Base-by-base conservation (phyloP, 495 filamentous ascomycete genomes). In the Paragyromitra xinjiangensis region DNA sequence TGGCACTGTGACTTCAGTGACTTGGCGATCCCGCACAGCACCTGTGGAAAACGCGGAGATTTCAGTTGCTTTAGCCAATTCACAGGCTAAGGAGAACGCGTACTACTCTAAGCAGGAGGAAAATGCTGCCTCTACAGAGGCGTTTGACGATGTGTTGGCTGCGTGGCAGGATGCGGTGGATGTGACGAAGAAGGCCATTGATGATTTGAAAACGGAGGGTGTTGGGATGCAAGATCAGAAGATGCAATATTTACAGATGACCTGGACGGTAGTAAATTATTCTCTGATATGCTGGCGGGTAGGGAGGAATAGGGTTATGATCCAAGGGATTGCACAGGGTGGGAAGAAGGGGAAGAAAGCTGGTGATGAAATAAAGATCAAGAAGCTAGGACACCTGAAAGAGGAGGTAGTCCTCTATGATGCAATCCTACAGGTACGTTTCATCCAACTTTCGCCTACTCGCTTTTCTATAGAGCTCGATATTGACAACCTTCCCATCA, bases 91-190 rank as follows among this genome's bases (percentile, higher is more conserved):
- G 24, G 89, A 87, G 63, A 83, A 84, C 34, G 77, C 58, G 11
- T 77, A 82, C 58, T 78, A 83, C 40, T 80, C 82, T 44, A 85
- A 86, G 24, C 88, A 86, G 78, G 63, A 65, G 7, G 80, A 79
- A 37, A 88, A 89, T 37, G 88, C 88, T 79, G 89, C 61, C 39
- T 80, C 81, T 26, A 69, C 94, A 14, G 91, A 92, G 5, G 94
- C 93, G 1, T 99, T 97, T 81, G 96, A 99, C 78, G 92, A 92
- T 73, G 90, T 97, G 29, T 90, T 99, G 51, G 92, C 91, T 72
- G 90, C 94, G 14, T 95, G 93, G 81, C 96, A 98, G 85, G 96
- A 99, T 82, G 94, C 93, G 1, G 93, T 93, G 11, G 96, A 99
- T 85, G 92, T 93, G 12, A 94, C 93, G 0, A 96, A 96, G 80